phyloP scores from a whole-genome alignment of 2,329 filamentous ascomycete species.

The Curvularia spicifera region DNA sequence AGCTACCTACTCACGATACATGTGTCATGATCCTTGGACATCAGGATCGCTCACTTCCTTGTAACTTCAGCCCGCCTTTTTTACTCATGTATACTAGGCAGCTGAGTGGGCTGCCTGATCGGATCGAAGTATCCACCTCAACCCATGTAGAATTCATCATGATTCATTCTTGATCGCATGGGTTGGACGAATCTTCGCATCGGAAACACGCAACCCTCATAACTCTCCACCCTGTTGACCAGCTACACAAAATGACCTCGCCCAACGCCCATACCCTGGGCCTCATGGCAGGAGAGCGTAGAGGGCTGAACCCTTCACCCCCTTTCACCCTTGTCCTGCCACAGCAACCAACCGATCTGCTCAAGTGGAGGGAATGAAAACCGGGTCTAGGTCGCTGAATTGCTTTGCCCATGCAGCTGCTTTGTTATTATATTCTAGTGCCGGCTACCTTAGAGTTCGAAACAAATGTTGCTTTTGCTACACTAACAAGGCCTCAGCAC shows the following conservation, averaged over 20 bases:
- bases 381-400: background rate
- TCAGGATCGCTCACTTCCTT: background rate
- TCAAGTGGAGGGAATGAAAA: background rate
- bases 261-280: background rate
- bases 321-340: background rate
- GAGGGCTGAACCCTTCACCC: constrained; percentile 1
- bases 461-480: constrained; percentile 1
- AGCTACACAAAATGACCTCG: background rate
- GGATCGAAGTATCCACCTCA: background rate
- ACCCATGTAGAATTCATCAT: background rate
- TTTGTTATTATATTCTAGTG: constrained; percentile 5
- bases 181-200: background rate
- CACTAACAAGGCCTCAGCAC: background rate
- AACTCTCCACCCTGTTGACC: background rate
- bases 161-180: background rate
- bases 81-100: background rate
- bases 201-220: background rate
- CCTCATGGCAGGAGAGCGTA: background rate
- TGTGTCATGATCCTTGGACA: background rate
- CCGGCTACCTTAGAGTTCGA: background rate
- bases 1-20: background rate
- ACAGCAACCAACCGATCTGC: background rate
- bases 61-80: background rate
- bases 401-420: background rate
- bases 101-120: background rate